A percentile compares a stretch with the other conserved stretches of the same genome.
Conservation (phyloP, 805 yeast genomes). For the Kluyveromyces siamensis region DNA sequence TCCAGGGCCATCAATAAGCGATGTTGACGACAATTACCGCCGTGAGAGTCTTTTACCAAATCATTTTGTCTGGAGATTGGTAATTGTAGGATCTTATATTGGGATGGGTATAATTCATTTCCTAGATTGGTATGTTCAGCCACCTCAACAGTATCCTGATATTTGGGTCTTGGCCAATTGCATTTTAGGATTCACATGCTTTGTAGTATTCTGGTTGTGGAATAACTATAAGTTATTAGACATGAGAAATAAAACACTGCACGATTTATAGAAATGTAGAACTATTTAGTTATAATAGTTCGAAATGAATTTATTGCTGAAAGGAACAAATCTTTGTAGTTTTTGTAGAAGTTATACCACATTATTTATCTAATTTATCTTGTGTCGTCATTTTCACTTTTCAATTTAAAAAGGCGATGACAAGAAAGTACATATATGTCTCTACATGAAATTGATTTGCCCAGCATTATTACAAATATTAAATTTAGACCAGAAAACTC, state of each 20-base stretch:
- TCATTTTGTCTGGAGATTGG: conserved; percentile 38
- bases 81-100: conserved; percentile 44
- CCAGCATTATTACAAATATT: too few relatives aligned
- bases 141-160: conserved; percentile 68
- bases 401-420: too few relatives aligned
- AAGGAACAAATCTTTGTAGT: too few relatives aligned
- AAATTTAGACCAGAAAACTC: too few relatives aligned
- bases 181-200: conserved; percentile 65
- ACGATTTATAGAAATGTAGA: conserved; percentile 11
- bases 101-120: conserved; percentile 43
- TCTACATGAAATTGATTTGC: too few relatives aligned
- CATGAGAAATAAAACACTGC: conserved; percentile 20
- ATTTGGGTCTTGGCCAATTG: conserved; percentile 76
- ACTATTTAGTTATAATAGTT: too few relatives aligned
- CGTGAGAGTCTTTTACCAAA: conserved; percentile 41
- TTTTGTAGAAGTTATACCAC: too few relatives aligned
- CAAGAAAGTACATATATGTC: too few relatives aligned
- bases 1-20: conserved; percentile 36
- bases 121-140: conserved; percentile 39
- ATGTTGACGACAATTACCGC: conserved; percentile 24
- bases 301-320: too few relatives aligned
- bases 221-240: conserved; percentile 44
- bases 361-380: too few relatives aligned
- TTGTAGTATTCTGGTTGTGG: conserved; percentile 77
- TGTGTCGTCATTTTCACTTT: too few relatives aligned